These are phyloP conservation scores for Psophocarpus tetragonolobus DNA, from an alignment of 306 rosid species.

Conservation along the genomic window DNA sequence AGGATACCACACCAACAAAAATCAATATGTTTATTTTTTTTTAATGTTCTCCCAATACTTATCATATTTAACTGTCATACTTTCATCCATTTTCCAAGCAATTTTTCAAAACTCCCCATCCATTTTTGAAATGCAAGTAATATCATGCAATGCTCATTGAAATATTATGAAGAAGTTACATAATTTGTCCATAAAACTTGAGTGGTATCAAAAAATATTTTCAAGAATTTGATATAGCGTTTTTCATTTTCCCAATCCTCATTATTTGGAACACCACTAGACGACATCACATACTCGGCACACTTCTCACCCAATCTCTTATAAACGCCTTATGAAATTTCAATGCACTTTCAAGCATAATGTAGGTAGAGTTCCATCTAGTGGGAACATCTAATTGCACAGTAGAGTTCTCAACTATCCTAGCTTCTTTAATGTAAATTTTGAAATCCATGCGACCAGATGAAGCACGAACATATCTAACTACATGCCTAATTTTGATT, in stretches of 20 bases:
- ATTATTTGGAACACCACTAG: background rate
- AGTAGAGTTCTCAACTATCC: background rate
- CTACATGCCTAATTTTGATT: background rate
- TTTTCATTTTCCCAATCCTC: background rate
- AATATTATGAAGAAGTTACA: background rate
- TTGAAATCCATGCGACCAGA: background rate
- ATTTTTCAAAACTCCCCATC: background rate
- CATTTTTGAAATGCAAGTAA: background rate
- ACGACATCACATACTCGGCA: background rate
- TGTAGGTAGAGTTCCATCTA: too few relatives aligned
- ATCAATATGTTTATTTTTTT: background rate
- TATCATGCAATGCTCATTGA: background rate
- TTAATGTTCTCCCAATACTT: background rate
- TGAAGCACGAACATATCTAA: background rate
- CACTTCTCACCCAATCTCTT: background rate
- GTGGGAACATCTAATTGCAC: constrained; percentile 14
- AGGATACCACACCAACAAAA: background rate
- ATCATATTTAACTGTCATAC: background rate
- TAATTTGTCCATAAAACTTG: background rate
- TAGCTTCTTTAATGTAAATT: background rate
- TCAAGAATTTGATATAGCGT: background rate
- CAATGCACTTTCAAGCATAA: background rate
- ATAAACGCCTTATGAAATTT: background rate
- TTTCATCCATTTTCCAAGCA: background rate
- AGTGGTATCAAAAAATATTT: background rate